Conservation (phyloP, 768 basidiomycete species). For the Strobilomyces confusus region DNA sequence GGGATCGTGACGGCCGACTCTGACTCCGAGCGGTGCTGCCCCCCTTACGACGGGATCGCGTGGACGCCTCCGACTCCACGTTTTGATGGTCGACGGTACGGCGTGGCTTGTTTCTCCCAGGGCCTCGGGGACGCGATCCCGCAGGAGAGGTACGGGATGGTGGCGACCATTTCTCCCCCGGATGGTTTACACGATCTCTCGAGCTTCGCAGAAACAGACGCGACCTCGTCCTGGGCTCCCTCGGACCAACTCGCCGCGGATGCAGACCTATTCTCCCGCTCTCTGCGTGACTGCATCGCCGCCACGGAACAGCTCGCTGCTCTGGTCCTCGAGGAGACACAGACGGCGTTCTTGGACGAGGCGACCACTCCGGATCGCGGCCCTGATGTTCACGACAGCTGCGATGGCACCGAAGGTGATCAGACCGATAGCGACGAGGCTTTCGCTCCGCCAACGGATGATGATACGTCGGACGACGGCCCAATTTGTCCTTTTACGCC, state of each 20-base stretch:
- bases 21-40: background rate
- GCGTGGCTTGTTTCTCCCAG: background rate
- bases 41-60: background rate
- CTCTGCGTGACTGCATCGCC: no score
- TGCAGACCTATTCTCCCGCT: background rate
- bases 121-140: no score
- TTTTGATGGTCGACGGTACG: no score
- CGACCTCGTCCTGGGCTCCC: background rate
- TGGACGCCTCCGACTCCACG: background rate
- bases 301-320: no score
- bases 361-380: no score
- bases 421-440: background rate
- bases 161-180: background rate
- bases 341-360: no score
- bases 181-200: background rate
- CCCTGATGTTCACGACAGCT: constrained; percentile 12
- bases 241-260: background rate
- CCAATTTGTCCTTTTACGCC: constrained; percentile 3
- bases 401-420: background rate
- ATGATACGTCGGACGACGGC: constrained; percentile 2
- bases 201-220: background rate
- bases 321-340: no score
- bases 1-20: background rate
- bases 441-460: background rate
- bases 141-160: background rate